A percentile compares a stretch with the other conserved stretches of the same genome.
Conservation (phyloP, 345 rosid species). For the Lepidium didymum region DNA sequence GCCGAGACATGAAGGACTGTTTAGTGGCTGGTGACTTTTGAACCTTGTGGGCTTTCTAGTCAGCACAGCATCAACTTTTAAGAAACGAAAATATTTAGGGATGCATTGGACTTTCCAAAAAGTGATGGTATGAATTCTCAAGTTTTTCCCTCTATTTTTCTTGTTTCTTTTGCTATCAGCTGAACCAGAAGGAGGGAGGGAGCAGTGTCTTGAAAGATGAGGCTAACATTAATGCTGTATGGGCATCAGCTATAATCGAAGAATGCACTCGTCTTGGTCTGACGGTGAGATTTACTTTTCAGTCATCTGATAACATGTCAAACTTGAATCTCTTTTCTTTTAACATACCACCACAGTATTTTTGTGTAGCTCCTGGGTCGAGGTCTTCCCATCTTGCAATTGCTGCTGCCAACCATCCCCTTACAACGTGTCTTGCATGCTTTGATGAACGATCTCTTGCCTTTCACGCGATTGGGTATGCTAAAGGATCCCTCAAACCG, state of each 20-base stretch:
- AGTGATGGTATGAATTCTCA: conserved; percentile 19
- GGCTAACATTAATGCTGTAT: conserved; percentile 68
- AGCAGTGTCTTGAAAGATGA: conserved; percentile 34
- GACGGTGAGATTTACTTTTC: conserved; percentile 47
- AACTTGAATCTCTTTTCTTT: conserved; percentile 30
- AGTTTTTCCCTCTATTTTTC: not conserved
- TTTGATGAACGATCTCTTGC: conserved; percentile 95
- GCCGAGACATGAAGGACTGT: conserved; percentile 2
- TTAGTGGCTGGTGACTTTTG: not conserved
- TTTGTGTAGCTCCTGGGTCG: conserved; percentile 96
- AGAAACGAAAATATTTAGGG: not conserved
- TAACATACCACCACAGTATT: conserved; percentile 51
- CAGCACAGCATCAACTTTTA: not conserved
- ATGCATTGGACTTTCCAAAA: not conserved
- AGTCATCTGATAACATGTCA: conserved; percentile 1
- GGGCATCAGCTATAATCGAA: conserved; percentile 87
- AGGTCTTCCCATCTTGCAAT: conserved; percentile 92
- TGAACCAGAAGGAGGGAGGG: conserved; percentile 42
- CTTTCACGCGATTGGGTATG: conserved; percentile 89
- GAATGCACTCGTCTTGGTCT: conserved; percentile 91
- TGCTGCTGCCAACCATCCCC: conserved; percentile 84
- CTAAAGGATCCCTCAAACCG: conserved; percentile 73
- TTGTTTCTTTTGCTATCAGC: conserved; percentile 40
- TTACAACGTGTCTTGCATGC: conserved; percentile 68
- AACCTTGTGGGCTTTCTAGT: conserved; percentile 4